Base-by-base conservation (phyloP, 2,329 filamentous ascomycete species). In the Ceratocystis huliohia region DNA sequence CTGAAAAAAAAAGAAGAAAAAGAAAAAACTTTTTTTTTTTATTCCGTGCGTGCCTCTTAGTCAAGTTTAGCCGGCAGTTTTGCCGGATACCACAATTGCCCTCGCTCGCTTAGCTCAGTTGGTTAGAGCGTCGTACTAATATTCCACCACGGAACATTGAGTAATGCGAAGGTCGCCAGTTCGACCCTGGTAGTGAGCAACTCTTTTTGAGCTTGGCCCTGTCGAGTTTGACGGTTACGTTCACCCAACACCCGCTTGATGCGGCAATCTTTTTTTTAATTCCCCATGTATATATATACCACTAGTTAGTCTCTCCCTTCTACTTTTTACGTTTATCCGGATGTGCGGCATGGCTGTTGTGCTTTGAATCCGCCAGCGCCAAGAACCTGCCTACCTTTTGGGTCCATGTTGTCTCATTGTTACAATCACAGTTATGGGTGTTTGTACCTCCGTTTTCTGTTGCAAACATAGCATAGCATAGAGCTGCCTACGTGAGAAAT, bases 51-150 rank as follows among this genome's bases (percentile, higher is more conserved):
- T 25, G 30, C 6, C 30, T 33, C 30, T 33, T 33, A 33, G 5
- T 0, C 6, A 1, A 10, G 33, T 37, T 37, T 37, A 37, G 33
- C 33, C 33, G 7, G 1, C 8, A 10, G 7, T 3, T 37, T 37
- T 37, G 0, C 33, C 33, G 33, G 33, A 37, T 2, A 7, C 1
- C 7, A 37, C 2, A 8, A 37, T 3, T 3, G 5, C 8, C 53
- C 30, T 57, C 25, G 61, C 65, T 67, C 65, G 65, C 65, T 67
- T 67, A 67, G 65, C 65, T 67, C 65, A 67, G 65, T 67, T 67
- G 65, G 65, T 67, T 67, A 67, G 65, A 67, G 65, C 65, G 65
- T 67, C 65, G 61, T 67, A 67, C 65, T 67, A 67, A 67, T 67
- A 67, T 64, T 59, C 33, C 22, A 67, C 17, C 61, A n/a, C 28